Evolutionary conservation across 768 basidiomycete genomes (phyloP).

Genomic region (Suillus ampliporus): DNA sequence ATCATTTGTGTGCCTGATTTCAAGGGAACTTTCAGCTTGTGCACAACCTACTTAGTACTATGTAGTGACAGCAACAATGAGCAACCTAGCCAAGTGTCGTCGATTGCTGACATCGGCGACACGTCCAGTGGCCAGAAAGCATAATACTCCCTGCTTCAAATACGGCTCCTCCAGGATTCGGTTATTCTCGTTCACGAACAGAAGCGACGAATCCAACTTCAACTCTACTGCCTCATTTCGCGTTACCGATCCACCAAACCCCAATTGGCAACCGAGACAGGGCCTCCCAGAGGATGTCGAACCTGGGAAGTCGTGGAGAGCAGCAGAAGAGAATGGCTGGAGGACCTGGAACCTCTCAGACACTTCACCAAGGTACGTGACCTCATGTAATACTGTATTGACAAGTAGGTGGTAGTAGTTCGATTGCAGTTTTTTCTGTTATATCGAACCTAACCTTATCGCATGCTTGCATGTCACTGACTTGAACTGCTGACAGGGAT

Average conservation of each 20-base stretch:
- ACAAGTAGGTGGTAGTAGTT: neutral
- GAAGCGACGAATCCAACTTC: slow-evolving; percentile 13
- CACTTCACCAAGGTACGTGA: slow-evolving; percentile 35
- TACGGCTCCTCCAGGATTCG: neutral
- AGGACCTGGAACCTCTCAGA: slow-evolving; percentile 48
- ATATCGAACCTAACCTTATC: slow-evolving; percentile 24
- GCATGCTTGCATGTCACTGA: slow-evolving; percentile 23
- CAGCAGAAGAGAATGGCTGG: slow-evolving; percentile 41
- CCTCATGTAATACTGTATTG: slow-evolving; percentile 16
- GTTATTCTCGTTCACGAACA: slow-evolving; percentile 9
- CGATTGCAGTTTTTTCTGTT: slow-evolving; percentile 2
- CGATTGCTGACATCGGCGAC: neutral
- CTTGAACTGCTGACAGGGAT: slow-evolving; percentile 30
- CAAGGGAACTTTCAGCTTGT: too few species aligned
- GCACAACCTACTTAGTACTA: too few species aligned
- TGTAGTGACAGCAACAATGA: neutral
- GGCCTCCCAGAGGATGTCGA: slow-evolving; percentile 32
- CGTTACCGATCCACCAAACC: slow-evolving; percentile 44
- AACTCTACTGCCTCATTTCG: slow-evolving; percentile 38
- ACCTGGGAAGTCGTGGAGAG: slow-evolving; percentile 33
- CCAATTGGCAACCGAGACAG: slow-evolving; percentile 50
- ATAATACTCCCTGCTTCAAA: neutral
- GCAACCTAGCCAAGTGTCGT: neutral
- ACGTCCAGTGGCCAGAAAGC: neutral
- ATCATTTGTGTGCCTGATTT: too few species aligned